phyloP scores from a whole-genome alignment of 1,139 yeast genomes.

The Sugiyamaella neomexicana region DNA sequence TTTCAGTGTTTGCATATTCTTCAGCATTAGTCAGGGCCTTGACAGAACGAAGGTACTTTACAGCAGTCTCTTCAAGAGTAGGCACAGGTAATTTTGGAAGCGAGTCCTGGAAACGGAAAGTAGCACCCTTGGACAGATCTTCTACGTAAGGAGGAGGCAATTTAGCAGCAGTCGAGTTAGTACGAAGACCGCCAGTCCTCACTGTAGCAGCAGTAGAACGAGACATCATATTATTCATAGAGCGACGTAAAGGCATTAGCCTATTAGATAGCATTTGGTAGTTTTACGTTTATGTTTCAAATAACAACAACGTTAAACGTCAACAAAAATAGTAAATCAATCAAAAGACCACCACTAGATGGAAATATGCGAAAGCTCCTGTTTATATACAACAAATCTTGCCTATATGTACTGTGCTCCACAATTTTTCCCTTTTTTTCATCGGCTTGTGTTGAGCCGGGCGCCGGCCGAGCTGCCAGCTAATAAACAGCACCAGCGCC shows the following conservation, averaged over 20 bases:
- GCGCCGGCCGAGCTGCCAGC: neutral
- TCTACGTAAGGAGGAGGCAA: constrained; percentile 38
- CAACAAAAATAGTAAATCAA: neutral
- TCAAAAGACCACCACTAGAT: no score
- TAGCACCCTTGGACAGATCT: constrained; percentile 57
- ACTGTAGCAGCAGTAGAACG: neutral
- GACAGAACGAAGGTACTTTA: constrained; percentile 68
- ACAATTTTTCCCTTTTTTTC: neutral
- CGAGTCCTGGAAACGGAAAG: constrained; percentile 69
- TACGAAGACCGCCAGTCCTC: neutral
- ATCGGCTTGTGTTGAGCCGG: neutral
- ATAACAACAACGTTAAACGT: neutral
- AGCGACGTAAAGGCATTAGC: constrained; percentile 13
- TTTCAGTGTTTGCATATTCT: constrained; percentile 58
- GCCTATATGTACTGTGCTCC: neutral
- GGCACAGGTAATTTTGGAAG: constrained; percentile 92
- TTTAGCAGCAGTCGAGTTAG: constrained; percentile 24
- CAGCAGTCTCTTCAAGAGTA: constrained; percentile 65
- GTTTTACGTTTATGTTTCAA: neutral
- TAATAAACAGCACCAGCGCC: no score
- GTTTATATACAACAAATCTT: neutral
- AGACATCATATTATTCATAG: constrained; percentile 7
- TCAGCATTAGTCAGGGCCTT: constrained; percentile 62
- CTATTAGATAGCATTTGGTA: constrained; percentile 13
- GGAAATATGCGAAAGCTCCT: neutral